A percentile compares a stretch with the other conserved stretches of the same genome.
These are phyloP conservation scores for Vaccinium corymbosum DNA, from an alignment of 148 eudicot species.

Conservation along the genomic window DNA sequence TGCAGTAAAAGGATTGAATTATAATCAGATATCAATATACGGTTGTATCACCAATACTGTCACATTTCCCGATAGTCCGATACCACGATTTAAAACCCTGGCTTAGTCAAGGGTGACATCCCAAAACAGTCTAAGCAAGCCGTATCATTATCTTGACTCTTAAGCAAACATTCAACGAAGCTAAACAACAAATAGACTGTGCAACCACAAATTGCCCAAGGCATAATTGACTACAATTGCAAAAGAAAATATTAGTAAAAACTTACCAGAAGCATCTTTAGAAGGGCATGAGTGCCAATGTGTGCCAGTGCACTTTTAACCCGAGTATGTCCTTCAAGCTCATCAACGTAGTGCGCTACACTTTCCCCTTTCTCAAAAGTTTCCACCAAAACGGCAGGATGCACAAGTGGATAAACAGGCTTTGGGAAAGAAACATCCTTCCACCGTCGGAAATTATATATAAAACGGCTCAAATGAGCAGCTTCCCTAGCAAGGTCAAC, in stretches of 20 bases:
- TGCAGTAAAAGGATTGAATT: neutral
- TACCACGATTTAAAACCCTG: too few relatives aligned
- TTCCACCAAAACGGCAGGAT: slow-evolving; percentile 93
- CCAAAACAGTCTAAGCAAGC: neutral
- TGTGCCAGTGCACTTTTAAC: slow-evolving; percentile 77
- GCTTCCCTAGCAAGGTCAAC: slow-evolving; percentile 96
- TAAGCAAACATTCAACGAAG: neutral
- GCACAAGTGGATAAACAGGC: slow-evolving; percentile 91
- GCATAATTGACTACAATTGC: neutral
- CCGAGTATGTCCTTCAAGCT: slow-evolving; percentile 58
- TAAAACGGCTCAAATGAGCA: slow-evolving; percentile 87
- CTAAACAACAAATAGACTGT: neutral
- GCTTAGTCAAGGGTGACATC: neutral
- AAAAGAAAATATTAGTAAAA: neutral
- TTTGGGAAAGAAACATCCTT: slow-evolving; percentile 91
- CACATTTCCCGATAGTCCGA: too few relatives aligned
- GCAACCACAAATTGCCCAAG: neutral
- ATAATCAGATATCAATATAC: neutral
- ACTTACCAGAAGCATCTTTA: slow-evolving; percentile 86
- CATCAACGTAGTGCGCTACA: slow-evolving; percentile 79
- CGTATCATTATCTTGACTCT: neutral
- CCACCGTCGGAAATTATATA: slow-evolving; percentile 81
- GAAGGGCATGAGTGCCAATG: slow-evolving; percentile 89
- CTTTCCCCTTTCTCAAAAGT: slow-evolving; percentile 90
- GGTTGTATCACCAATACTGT: too few relatives aligned